These are phyloP conservation scores for Hypoxylon sp. DNA, from an alignment of 2,329 filamentous ascomycete species.

Conservation along the genomic window DNA sequence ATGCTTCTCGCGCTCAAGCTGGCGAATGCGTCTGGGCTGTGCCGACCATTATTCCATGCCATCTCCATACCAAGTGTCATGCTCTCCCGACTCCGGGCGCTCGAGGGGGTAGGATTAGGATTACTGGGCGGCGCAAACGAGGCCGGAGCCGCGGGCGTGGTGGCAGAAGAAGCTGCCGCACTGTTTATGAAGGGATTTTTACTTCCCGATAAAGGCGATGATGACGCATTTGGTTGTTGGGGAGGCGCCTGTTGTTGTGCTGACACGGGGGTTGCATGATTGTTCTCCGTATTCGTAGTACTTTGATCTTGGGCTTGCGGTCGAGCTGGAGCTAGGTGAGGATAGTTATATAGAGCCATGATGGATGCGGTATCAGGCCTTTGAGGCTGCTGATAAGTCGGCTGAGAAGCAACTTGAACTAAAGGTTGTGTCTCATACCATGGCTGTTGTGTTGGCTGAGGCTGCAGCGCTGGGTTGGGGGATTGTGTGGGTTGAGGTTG, in stretches of 20 bases:
- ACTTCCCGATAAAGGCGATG: conserved; percentile 58
- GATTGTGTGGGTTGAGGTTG: conserved; percentile 50
- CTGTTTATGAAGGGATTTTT: conserved; percentile 72
- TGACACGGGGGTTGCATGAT: conserved; percentile 39
- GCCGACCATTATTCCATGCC: conserved; percentile 77
- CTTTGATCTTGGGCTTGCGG: conserved; percentile 52
- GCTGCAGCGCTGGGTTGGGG: conserved; percentile 36
- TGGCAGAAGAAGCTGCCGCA: conserved; percentile 41
- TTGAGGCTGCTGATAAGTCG: conserved; percentile 53
- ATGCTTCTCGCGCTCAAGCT: conserved; percentile 76
- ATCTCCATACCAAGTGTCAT: conserved; percentile 75
- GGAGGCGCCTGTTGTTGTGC: conserved; percentile 48
- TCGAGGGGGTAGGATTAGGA: conserved; percentile 44
- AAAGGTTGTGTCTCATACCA: conserved; percentile 50
- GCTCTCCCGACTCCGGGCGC: conserved; percentile 77
- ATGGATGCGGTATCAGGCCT: conserved; percentile 80
- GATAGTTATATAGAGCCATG: conserved; percentile 79
- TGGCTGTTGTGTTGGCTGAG: conserved; percentile 33
- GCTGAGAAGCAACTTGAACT: conserved; percentile 43
- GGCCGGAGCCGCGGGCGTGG: conserved; percentile 48
- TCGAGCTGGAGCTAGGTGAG: conserved; percentile 62
- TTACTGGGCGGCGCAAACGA: conserved; percentile 47
- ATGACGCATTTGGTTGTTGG: conserved; percentile 54
- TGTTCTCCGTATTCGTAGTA: conserved; percentile 49
- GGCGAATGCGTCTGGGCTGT: conserved; percentile 85